Base-by-base conservation (phyloP, 305 asterid species). In the Lippia alba region DNA sequence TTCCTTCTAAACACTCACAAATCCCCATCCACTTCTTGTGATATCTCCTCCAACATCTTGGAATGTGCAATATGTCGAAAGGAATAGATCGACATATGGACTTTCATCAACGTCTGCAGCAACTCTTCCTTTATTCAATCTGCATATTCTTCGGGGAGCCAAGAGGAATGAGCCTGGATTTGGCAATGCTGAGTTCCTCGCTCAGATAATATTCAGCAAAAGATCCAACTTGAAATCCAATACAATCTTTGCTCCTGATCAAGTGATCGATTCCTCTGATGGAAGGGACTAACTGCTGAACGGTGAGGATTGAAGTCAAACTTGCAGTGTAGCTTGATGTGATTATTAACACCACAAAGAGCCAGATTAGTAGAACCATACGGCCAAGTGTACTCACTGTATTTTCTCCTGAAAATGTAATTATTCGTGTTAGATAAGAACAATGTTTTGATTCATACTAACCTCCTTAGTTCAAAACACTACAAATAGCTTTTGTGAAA, bases 21-120 rank as follows among this genome's bases (percentile, higher is more conserved):
- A 86, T 73, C 89, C 91, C 91, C 89, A 86, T 0, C 91, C 87
- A 58, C 89, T 74, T 67, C 49, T 76, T 1, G 91, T 82, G 76
- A 86, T 84, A 66, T 82, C 85, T 44, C 63, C 81, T 15, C 91
- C 91, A 39, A 84, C 91, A 49, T 65, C 64, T 49, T 74, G 85
- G 73, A 82, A 84, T 56, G 61, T 71, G 68, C 91, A 84, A 75
- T 82, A 55, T 12, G 66, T 69, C 4, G 84, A 71, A 17, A 86
- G 83, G 32, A 84, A 82, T 44, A 76, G 49, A 45, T 80, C 87
- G 30, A 84, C 74, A 30, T 86, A 86, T 6, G 89, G 89, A 33
- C 78, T 81, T 46, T 84, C 89, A 61, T 86, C 89, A 9, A 86
- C 87, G 32, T 84, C 78, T 34, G 89, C 87, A 67, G 86, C 72